Percentiles rank a stretch among this genome's conserved stretches.
Conservation (phyloP, 2,329 filamentous ascomycete species). For the Monilinia vaccinii-corymbosi region DNA sequence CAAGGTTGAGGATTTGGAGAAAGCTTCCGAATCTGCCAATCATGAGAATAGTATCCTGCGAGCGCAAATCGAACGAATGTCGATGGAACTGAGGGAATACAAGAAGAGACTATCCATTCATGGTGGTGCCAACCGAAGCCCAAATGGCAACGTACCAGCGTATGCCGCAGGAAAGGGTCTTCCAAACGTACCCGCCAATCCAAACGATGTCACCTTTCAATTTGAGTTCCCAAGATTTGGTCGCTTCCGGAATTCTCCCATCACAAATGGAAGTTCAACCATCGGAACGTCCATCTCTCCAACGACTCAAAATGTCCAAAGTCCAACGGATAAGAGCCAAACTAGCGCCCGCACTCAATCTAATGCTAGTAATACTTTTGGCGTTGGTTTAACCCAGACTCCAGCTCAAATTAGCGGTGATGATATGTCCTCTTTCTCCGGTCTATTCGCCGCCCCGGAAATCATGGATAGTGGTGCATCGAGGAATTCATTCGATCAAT, state of each 20-base stretch:
- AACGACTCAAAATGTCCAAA: constrained; percentile 15
- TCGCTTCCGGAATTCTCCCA: constrained; percentile 45
- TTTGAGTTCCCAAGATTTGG: constrained; percentile 97
- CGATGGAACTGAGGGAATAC: constrained; percentile 78
- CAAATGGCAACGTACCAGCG: constrained; percentile 18
- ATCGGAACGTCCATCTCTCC: constrained; percentile 21
- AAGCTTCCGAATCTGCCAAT: constrained; percentile 71
- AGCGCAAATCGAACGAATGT: constrained; percentile 81
- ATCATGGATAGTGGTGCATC: constrained; percentile 38
- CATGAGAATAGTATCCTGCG: constrained; percentile 79
- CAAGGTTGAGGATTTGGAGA: constrained; percentile 68
- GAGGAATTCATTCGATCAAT: constrained; percentile 33
- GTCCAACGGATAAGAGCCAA: constrained; percentile 19
- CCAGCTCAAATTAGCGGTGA: constrained; percentile 18
- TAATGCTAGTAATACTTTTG: constrained; percentile 30
- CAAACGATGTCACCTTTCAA: constrained; percentile 73
- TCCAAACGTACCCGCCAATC: constrained; percentile 42
- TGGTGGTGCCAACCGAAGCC: constrained; percentile 18
- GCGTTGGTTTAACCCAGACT: constrained; percentile 21
- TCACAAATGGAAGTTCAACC: constrained; percentile 10
- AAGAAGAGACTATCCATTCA: constrained; percentile 69
- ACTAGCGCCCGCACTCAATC: constrained; percentile 23
- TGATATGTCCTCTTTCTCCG: constrained; percentile 46
- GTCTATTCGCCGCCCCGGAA: constrained; percentile 52
- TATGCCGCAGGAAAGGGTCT: constrained; percentile 36